Base-by-base conservation (phyloP, 305 asterid genomes). In the Fraxinus ornus region DNA sequence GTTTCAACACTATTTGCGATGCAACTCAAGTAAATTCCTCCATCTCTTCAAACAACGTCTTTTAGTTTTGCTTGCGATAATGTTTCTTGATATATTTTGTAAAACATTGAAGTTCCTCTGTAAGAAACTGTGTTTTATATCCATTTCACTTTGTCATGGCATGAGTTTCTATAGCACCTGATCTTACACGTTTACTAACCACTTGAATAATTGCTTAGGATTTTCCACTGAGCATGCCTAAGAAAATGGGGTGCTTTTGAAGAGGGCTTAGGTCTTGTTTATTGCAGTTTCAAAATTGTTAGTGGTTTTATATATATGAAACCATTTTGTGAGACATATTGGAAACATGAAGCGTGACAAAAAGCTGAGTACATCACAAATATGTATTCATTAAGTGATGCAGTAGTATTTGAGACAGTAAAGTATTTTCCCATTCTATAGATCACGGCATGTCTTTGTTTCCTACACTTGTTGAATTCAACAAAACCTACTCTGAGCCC, bases 1-100 rank as follows among this genome's bases (percentile, higher is more conserved):
- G 99, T 88, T 96, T 96, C 92, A 94, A 96, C 92, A 96, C 99
- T 41, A 96, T 96, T 32, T 96, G 99, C 2, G 98, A 96, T 88
- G 99, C 99, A 15, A 90, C 90, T 75, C 94, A 91, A 83, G 95
- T 91, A 90, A 86, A 57, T 49, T 49, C 8, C 62, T 66, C 19
- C 57, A 47, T 47, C 21, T 81, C 64, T 78, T 47, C 80, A 33
- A 75, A 77, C 76, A 15, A 3, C n/a, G 5, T 52, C n/a, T 15
- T 15, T 52, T 15, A 52, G 21, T 15, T 3, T 49, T 49, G 7
- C 62, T 17, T 52, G 57, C 8, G 0, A 15, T 52, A 17, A 17
- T 17, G 21, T 52, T 17, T 52, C 62, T 17, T 52, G 62, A 4
- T 52, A 52, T 17, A 52, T 52, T 52, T 49, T 52, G 8, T 52